phyloP scores from a whole-genome alignment of 164 flowering plant species.

The Malania oleifera region DNA sequence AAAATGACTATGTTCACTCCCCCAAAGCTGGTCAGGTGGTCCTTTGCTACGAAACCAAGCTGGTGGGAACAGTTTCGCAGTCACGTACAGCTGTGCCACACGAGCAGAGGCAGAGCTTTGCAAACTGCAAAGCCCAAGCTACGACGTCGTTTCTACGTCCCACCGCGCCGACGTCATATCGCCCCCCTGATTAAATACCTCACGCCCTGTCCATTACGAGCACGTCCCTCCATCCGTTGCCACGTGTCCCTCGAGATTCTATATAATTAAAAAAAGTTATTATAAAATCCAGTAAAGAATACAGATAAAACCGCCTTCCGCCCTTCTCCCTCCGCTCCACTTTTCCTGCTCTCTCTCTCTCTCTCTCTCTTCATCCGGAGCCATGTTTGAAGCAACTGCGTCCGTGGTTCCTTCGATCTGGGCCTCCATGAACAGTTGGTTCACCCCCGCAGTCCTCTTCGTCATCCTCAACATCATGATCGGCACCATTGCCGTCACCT shows the following conservation, averaged over 20 bases:
- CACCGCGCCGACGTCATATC: no score
- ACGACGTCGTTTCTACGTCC: no score
- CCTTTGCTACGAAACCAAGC: no score
- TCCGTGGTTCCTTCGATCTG: constrained; percentile 22
- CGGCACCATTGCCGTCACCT: constrained; percentile 6
- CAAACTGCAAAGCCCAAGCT: no score
- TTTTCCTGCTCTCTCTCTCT: constrained; percentile 1
- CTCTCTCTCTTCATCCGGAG: neutral
- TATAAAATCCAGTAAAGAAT: neutral
- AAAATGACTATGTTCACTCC: no score
- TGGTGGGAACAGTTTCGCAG: no score
- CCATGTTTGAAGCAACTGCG: constrained; percentile 34
- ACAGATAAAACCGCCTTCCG: neutral
- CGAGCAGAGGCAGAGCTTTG: no score
- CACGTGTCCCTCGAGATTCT: neutral
- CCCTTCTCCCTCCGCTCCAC: neutral
- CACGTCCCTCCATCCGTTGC: neutral
- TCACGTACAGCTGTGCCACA: no score
- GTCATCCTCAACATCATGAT: constrained; percentile 5
- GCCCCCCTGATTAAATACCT: neutral
- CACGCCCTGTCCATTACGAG: neutral
- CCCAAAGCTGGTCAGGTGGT: no score
- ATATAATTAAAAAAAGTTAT: neutral
- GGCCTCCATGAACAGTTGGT: constrained; percentile 25
- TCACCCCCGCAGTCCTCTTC: constrained; percentile 6